Base-by-base conservation (phyloP, 2,329 filamentous ascomycete genomes). In the Colletotrichum musae region DNA sequence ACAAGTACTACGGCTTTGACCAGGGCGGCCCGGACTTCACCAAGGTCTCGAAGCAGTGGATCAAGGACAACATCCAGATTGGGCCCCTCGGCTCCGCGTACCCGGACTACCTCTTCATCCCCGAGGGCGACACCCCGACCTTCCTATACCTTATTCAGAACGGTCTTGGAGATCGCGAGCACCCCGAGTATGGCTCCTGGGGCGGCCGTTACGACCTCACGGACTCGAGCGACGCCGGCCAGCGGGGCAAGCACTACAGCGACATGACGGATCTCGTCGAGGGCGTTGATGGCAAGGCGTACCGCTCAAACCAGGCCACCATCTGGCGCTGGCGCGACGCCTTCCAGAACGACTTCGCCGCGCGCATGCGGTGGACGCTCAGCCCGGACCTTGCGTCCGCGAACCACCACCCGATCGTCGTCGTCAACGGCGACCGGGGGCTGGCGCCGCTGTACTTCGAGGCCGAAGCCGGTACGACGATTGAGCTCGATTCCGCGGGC, bases 41-140 rank as follows among this genome's bases (percentile, higher is more conserved):
- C 6, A 84, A 84, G 57, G 78, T 89, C 32, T 83, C 82, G 6
- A 82, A 84, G 63, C 78, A 81, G 15, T 89, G 87, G 86, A 77
- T 89, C 64, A 82, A 82, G 52, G 77, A 85, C 51, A 81, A 89
- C 71, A 85, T 89, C 52, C 87, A 88, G 71, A 81, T 88, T 24
- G 79, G 79, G 0, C 76, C 79, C 10, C 72, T 88, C 4, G 85
- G 85, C 2, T 71, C 72, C 0, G 77, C 75, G 1, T 87, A 87
- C 61, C 85, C 83, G 0, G 76, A 87, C 65, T 83, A 82, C 51
- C 74, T 82, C 6, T 88, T 81, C 72, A 87, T 88, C 66, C 81
- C 83, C n/a, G 88, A 90, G 74, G 84, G 85, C n/a, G 85, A 86
- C 64, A 85, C 83, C 1, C 85, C 85, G 0, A 83, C 84, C 0